These are phyloP conservation scores for Euphrasia confusa DNA, from an alignment of 257 asterid genomes.

Conservation along the genomic window DNA sequence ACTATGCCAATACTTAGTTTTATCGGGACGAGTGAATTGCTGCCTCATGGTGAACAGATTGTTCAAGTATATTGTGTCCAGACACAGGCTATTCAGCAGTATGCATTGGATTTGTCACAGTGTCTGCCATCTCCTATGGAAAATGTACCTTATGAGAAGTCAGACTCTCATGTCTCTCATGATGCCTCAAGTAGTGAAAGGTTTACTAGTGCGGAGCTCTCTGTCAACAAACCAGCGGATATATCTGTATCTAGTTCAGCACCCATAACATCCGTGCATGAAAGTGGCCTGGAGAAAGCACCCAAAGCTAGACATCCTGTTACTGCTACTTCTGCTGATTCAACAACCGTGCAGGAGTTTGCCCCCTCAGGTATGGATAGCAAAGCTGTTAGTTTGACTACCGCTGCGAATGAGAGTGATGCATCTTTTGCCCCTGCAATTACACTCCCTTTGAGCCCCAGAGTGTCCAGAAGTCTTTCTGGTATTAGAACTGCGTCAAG, in stretches of 20 bases:
- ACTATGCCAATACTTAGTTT: slow-evolving; percentile 97
- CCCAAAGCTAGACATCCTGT: slow-evolving; percentile 38
- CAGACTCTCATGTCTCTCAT: slow-evolving; percentile 47
- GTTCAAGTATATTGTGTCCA: slow-evolving; percentile 97
- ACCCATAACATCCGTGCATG: slow-evolving; percentile 45
- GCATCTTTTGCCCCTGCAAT: slow-evolving; percentile 51
- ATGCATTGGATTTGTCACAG: slow-evolving; percentile 86
- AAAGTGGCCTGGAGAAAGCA: slow-evolving; percentile 45
- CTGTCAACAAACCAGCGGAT: slow-evolving; percentile 45
- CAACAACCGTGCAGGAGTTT: slow-evolving; percentile 40
- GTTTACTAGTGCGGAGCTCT: slow-evolving; percentile 36
- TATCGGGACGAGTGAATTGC: slow-evolving; percentile 78
- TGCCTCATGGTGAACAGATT: slow-evolving; percentile 81
- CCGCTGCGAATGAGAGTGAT: slow-evolving; percentile 37
- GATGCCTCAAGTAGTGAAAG: slow-evolving; percentile 52
- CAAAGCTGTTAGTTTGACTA: slow-evolving; percentile 39
- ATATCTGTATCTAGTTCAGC: slow-evolving; percentile 49
- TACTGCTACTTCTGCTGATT: slow-evolving; percentile 29
- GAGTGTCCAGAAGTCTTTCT: slow-evolving; percentile 60
- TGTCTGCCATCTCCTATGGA: slow-evolving; percentile 83
- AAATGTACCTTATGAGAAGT: slow-evolving; percentile 48
- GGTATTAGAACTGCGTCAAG: slow-evolving; percentile 56
- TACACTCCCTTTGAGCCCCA: slow-evolving; percentile 71
- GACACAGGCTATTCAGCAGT: slow-evolving; percentile 97
- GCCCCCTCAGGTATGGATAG: slow-evolving; percentile 43